These are phyloP conservation scores for Diaporthe helianthi DNA, from an alignment of 2,329 filamentous ascomycete species.

Conservation along the genomic window DNA sequence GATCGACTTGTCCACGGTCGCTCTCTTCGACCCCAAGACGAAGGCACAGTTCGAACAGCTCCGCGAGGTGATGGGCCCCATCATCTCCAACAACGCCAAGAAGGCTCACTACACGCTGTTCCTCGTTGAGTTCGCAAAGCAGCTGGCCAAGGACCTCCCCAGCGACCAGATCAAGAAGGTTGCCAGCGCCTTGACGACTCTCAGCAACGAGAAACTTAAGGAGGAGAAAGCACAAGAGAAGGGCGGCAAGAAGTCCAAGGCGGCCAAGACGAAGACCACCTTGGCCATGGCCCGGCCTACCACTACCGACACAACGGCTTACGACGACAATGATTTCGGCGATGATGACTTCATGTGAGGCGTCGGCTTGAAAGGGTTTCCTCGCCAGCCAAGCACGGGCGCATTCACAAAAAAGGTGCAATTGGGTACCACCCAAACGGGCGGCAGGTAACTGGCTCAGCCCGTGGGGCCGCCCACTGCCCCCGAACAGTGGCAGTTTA, in stretches of 20 bases:
- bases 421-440: not conserved
- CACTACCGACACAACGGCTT: constrained; percentile 70
- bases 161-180: constrained; percentile 98
- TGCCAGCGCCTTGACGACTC: constrained; percentile 82
- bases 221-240: constrained; percentile 96
- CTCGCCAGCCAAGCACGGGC: constrained; percentile 2
- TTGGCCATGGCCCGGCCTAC: constrained; percentile 69
- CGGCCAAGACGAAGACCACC: constrained; percentile 91
- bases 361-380: not conserved
- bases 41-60: constrained; percentile 86
- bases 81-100: constrained; percentile 77
- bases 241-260: constrained; percentile 95
- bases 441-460: not conserved
- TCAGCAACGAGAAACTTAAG: constrained; percentile 98
- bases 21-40: constrained; percentile 87
- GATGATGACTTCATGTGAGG: constrained; percentile 59
- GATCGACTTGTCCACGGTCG: constrained; percentile 80
- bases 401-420: not conserved
- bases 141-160: constrained; percentile 83
- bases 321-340: constrained; percentile 81
- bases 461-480: not conserved
- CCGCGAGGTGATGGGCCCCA: constrained; percentile 78
- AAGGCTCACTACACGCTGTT: constrained; percentile 92
- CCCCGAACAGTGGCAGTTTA: not conserved
- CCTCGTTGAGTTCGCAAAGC: constrained; percentile 88